A percentile compares a stretch with the other conserved stretches of the same genome.
Conservation (phyloP, 2,329 filamentous ascomycete species). For the Verticillium nonalfalfae region DNA sequence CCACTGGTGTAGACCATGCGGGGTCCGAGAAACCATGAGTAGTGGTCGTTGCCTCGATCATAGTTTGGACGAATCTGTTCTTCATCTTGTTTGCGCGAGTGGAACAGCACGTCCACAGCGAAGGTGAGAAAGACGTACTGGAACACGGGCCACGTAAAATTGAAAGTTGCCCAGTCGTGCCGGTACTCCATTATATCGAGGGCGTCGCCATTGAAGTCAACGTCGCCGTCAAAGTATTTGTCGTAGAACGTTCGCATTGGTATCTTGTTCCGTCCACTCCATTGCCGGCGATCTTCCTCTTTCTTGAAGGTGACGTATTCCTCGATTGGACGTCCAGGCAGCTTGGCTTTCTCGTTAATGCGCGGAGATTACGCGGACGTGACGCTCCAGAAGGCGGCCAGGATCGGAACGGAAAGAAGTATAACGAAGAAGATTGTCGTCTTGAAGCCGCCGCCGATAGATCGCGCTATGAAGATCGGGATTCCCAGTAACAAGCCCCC, state of each 20-base stretch:
- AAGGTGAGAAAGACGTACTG: constrained; percentile 84
- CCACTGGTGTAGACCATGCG: constrained; percentile 99
- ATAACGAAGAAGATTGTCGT: constrained; percentile 82
- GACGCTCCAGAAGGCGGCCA: constrained; percentile 75
- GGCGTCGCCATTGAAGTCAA: constrained; percentile 91
- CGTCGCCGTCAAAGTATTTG: constrained; percentile 94
- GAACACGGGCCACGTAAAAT: constrained; percentile 80
- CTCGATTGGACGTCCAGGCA: constrained; percentile 81
- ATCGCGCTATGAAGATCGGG: constrained; percentile 77
- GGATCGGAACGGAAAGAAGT: constrained; percentile 71
- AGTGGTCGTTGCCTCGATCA: constrained; percentile 96
- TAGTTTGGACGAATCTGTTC: constrained; percentile 98
- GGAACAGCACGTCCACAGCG: constrained; percentile 85
- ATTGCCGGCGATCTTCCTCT: constrained; percentile 54
- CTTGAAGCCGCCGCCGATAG: constrained; percentile 77
- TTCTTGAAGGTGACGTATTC: constrained; percentile 83
- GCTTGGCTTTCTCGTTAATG: constrained; percentile 85
- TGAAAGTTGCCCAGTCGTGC: constrained; percentile 95
- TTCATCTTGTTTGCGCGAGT: constrained; percentile 90
- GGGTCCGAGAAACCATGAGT: constrained; percentile 95
- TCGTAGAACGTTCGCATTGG: constrained; percentile 93
- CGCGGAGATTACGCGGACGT: constrained; percentile 77
- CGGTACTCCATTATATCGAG: constrained; percentile 88
- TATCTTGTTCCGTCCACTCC: constrained; percentile 73
- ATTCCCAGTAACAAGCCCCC: constrained; percentile 62